A percentile compares a stretch with the other conserved stretches of the same genome.
Conservation (phyloP, 805 yeast species). For the Myxozyma geophila region DNA sequence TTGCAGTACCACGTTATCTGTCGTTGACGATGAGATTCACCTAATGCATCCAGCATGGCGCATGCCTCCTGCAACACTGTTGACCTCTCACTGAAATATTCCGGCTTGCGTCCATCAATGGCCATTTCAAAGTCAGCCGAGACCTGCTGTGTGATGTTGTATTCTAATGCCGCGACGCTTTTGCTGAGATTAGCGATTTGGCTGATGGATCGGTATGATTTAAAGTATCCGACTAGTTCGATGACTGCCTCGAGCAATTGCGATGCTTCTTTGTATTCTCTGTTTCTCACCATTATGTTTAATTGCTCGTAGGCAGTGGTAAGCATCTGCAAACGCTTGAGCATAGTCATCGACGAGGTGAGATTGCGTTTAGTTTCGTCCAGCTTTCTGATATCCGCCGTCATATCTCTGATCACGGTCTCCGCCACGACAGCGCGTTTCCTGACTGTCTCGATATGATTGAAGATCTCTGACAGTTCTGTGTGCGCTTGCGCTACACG, state of each 20-base stretch:
- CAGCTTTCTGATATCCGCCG: constrained; percentile 73
- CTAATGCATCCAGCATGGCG: constrained; percentile 67
- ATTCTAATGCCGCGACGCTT: constrained; percentile 62
- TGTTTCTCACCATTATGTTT: constrained; percentile 51
- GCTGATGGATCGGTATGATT: constrained; percentile 79
- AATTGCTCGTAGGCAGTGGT: constrained; percentile 72
- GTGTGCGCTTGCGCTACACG: constrained; percentile 35
- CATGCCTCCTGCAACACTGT: constrained; percentile 63
- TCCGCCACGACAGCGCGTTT: constrained; percentile 61
- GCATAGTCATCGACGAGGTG: constrained; percentile 80
- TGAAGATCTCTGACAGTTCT: constrained; percentile 22
- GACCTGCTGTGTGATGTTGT: constrained; percentile 67
- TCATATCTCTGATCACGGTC: constrained; percentile 65
- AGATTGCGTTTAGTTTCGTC: constrained; percentile 85
- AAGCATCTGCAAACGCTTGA: constrained; percentile 86
- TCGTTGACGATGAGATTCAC: constrained; percentile 59
- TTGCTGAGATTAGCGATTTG: constrained; percentile 72
- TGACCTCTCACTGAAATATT: constrained; percentile 37
- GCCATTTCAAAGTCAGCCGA: constrained; percentile 71
- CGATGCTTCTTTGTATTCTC: constrained; percentile 59
- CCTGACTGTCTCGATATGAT: constrained; percentile 54
- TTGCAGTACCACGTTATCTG: constrained; percentile 75
- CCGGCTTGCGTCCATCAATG: constrained; percentile 46
- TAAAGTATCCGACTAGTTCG: constrained; percentile 73
- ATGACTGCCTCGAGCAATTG: constrained; percentile 70